phyloP scores from a whole-genome alignment of 2,329 filamentous ascomycete species.

The Penicillium sp. region DNA sequence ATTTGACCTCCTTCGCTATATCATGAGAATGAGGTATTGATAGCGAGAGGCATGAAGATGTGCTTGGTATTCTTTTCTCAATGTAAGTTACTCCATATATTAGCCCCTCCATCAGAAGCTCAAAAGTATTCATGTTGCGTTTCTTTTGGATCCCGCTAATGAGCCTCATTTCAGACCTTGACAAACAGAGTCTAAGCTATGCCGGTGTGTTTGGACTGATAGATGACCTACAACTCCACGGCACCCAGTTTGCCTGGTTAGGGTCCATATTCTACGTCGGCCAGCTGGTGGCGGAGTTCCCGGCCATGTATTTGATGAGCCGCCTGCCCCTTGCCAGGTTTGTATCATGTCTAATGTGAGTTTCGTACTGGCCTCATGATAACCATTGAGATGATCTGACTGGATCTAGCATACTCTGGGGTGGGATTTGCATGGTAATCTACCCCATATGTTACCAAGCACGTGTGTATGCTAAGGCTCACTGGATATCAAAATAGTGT shows the following conservation, averaged over 20 bases:
- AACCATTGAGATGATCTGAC: background rate
- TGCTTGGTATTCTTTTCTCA: constrained; percentile 49
- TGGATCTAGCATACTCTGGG: constrained; percentile 45
- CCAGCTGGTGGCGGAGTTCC: constrained; percentile 53
- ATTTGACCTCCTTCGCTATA: background rate
- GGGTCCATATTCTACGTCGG: constrained; percentile 39
- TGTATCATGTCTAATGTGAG: constrained; percentile 52
- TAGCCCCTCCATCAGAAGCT: background rate
- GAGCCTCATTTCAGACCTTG: constrained; percentile 39
- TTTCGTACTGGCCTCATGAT: background rate
- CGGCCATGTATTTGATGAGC: constrained; percentile 57
- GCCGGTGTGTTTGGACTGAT: constrained; percentile 49
- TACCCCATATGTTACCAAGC: background rate
- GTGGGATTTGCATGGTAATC: constrained; percentile 42
- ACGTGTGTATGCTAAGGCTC: constrained; percentile 7
- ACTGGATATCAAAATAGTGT: constrained; percentile 24
- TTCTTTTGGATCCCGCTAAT: constrained; percentile 29
- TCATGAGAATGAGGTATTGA: background rate
- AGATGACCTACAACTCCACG: constrained; percentile 50
- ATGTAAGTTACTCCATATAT: constrained; percentile 23
- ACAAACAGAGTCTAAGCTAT: constrained; percentile 52
- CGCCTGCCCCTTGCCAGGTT: constrained; percentile 53
- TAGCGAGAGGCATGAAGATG: constrained; percentile 29
- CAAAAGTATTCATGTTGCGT: background rate
- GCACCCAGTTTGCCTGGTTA: constrained; percentile 54